Evolutionary conservation across 805 yeast species (phyloP), one percentile per base, ranked within the genome.

Genomic region (Nakazawaea anatomiae): DNA sequence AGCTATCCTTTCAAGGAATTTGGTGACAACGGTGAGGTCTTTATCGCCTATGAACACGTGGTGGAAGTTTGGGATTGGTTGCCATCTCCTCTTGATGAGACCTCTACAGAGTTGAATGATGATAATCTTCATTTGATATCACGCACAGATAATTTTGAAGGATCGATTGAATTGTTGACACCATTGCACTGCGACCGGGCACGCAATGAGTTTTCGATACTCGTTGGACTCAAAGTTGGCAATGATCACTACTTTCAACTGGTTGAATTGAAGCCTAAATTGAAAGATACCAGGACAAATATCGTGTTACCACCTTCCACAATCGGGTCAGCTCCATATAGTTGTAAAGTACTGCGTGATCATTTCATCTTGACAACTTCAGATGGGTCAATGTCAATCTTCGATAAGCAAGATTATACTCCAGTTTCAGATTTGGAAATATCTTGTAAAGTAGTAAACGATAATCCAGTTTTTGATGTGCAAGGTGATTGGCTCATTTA

Each of bases 401-500:
- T 64, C 51, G 55, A 64, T 36, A 54, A 51, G 6, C 38, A 32
- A 9, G 51, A 49, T n/a, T 51, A 32, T 45, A 25, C 44, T n/a
- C 52, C 55, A 3, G 42, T 57, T 1, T 47, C 54, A 8, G 32
- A 32, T 58, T 47, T 42, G 31, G 47, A 48, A 4, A 46, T 53
- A 14, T 39, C 42, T n/a, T 46, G 61, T n/a, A 58, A 58, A 47
- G 46, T 58, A 30, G 32, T 57, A 18, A 74, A 71, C 46, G 66
- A 63, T 10, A 50, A 55, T 32, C 76, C 82, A 1, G 71, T 80
- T 1, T 73, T 73, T 56, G 84, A 79, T 57, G 43, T 79, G 2
- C 68, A 69, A 38, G 81, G 76, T 7, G 64, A 72, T 42, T 77
- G 82, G 80, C 58, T 80, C 25, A 76, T 71, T 6, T 76, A 71